Percentiles rank a stretch among this genome's conserved stretches.
These are phyloP conservation scores for Kalanchoe fedtschenkoi DNA, from an alignment of 164 flowering plant species.

Conservation along the genomic window DNA sequence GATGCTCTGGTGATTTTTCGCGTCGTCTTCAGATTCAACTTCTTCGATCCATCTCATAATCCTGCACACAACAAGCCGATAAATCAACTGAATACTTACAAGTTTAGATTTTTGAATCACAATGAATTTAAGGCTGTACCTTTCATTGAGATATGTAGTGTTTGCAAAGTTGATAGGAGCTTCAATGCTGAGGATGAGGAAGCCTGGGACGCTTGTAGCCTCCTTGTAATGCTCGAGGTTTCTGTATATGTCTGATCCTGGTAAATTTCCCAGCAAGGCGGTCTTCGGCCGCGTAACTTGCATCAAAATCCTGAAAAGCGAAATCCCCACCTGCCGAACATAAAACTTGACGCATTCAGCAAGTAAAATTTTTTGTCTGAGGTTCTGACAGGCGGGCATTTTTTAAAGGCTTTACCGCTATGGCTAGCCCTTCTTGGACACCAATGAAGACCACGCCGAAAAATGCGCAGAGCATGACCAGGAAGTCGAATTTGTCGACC, in stretches of 20 bases:
- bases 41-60: slow-evolving; percentile 76
- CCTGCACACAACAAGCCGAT: slow-evolving; percentile 20
- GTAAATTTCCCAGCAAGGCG: slow-evolving; percentile 56
- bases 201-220: slow-evolving; percentile 51
- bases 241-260: slow-evolving; percentile 60
- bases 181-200: slow-evolving; percentile 67
- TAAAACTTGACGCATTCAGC: too few species aligned
- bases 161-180: slow-evolving; percentile 86
- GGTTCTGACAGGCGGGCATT: not conserved
- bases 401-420: slow-evolving; percentile 46
- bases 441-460: slow-evolving; percentile 77
- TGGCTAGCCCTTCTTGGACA: slow-evolving; percentile 67
- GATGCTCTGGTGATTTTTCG: slow-evolving; percentile 23
- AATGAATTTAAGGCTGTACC: too few species aligned
- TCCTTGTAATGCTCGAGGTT: slow-evolving; percentile 64
- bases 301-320: slow-evolving; percentile 65
- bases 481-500: slow-evolving; percentile 71
- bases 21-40: slow-evolving; percentile 30
- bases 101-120: too few species aligned
- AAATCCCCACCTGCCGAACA: slow-evolving; percentile 63
- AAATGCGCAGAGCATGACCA: slow-evolving; percentile 66
- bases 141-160: slow-evolving; percentile 69
- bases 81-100: too few species aligned
- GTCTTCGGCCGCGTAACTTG: slow-evolving; percentile 82
- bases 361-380: too few species aligned